Evolutionary conservation across 768 basidiomycete genomes (phyloP), one percentile per base, ranked within the genome.

Genomic region (Melanogaster broomeanus): DNA sequence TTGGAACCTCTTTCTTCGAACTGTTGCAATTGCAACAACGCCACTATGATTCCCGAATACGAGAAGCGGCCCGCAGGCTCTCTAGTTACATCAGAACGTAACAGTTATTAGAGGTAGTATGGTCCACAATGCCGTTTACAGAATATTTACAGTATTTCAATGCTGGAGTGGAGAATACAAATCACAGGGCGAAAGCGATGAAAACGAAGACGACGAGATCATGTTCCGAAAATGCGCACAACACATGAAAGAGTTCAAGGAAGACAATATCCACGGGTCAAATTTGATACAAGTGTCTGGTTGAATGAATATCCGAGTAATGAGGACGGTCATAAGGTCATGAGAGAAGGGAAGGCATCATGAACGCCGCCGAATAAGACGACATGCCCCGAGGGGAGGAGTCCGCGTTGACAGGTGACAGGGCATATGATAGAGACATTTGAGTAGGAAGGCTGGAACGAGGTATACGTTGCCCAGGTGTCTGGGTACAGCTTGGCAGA

Each of bases 1-100:
- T 96, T 63, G 89, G 85, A 42, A 86, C 91, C 28, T 88, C 83
- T 40, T 87, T 93, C 61, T 98, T 85, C 81, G 97, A 99, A 73
- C 70, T 95, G 49, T 72, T 86, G 55, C 69, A 87, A 52, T 77
- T 90, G 44, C 74, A 75, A 56, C 67, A 71, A 58, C 74, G 72
- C 28, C 85, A 91, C 66, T 81, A 77, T 65, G 89, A 95, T 69
- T 70, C 77, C 61, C 71, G 74, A 46, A 87, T 97, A 8, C 75
- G 89, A 55, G 76, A 75, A 42, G 86, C 81, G 59, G 93, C 92
- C 45, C 70, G 61, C 45, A 80, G 76, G 59, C 70, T 91, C 55
- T 70, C 81, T 51, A 74, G 71, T 48, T 78, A 72, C 56, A 66
- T 68, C 49, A 72, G 72, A 45, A 65, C 66, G 28, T 77, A 67